Base-by-base conservation (phyloP, 495 filamentous ascomycete species). In the Amorphotheca resinae region DNA sequence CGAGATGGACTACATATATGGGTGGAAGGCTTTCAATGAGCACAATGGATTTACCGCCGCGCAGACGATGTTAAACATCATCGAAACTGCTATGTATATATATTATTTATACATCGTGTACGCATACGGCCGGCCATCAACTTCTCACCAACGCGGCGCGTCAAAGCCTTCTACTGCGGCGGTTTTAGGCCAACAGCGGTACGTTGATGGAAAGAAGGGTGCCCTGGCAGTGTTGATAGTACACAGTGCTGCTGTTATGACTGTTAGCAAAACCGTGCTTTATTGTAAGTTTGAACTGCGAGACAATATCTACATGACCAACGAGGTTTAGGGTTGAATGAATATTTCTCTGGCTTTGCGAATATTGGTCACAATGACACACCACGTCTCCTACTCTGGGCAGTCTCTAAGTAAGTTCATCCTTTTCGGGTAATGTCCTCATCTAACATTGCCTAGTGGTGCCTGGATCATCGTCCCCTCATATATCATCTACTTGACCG, bases 191-290 rank as follows among this genome's bases (percentile, higher is more conserved):
- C 63, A 67, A 20, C 65, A 66, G 2, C 68, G 70, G 53, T 66
- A 67, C 18, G 59, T 87, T 4, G 58, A 61, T 23, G 83, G 84
- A 0, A 60, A 67, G 11, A 61, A 50, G 35, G 86, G 75, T 2
- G 82, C 70, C 0, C 50, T 68, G 36, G 81, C 84, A 1, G 68
- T 80, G 26, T 46, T 94, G 42, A 50, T 83, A 17, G 84, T 70
- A 4, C 89, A 80, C 49, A 67, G 69, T 22, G 71, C 78, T 1
- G 76, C 76, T 4, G 66, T 87, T 2, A 82, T 91, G 81, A 95
- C 89, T 1, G 52, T 91, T 1, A 80, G 77, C 61, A 95, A 95
- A 74, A 95, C 88, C 12, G 53, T 83, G 42, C 62, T 96, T 12
- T 96, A 95, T 54, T 81, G 87, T 87, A 54, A 68, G 79, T 69